Conservation (phyloP, 73 alveolate genomes). For the Tetrahymena borealis region DNA sequence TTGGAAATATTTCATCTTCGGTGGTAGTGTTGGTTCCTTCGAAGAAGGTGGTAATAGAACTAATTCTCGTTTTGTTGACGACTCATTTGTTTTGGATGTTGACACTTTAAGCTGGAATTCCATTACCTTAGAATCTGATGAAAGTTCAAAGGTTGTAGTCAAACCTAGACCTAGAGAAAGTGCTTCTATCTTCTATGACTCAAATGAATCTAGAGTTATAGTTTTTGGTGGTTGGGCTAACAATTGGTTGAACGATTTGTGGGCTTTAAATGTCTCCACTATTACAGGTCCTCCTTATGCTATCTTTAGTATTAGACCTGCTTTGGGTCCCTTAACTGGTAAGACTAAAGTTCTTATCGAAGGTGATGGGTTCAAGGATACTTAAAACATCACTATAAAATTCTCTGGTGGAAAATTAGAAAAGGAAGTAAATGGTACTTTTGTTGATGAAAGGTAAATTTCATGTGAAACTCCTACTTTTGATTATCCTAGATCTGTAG, state of each 20-base stretch:
- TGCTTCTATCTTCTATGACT: conserved; percentile 94
- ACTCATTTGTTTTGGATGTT: conserved; percentile 68
- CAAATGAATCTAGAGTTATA: conserved; percentile 78
- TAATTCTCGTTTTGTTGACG: conserved; percentile 58
- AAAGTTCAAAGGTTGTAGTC: conserved; percentile 29
- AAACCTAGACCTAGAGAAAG: conserved; percentile 95
- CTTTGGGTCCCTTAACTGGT: conserved; percentile 98
- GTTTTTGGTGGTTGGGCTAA: conserved; percentile 99
- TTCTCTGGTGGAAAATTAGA: conserved; percentile 84
- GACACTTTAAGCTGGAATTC: conserved; percentile 73
- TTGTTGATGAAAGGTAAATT: conserved; percentile 83
- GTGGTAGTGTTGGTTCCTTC: conserved; percentile 94
- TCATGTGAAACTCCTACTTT: conserved; percentile 92
- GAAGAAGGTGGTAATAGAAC: conserved; percentile 97
- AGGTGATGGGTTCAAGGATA: conserved; percentile 85
- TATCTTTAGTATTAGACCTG: conserved; percentile 87
- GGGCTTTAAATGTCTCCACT: conserved; percentile 90
- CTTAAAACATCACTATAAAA: conserved; percentile 73
- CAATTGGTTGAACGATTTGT: conserved; percentile 96
- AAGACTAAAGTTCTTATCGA: conserved; percentile 54
- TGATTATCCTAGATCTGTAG: conserved; percentile 95
- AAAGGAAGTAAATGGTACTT: conserved; percentile 82
- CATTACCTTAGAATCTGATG: conserved; percentile 67
- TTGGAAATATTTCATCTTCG: conserved; percentile 96
- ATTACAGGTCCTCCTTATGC: conserved; percentile 99